Evolutionary conservation across 495 filamentous ascomycete species (phyloP).

Genomic region (Apodospora peruviana): DNA sequence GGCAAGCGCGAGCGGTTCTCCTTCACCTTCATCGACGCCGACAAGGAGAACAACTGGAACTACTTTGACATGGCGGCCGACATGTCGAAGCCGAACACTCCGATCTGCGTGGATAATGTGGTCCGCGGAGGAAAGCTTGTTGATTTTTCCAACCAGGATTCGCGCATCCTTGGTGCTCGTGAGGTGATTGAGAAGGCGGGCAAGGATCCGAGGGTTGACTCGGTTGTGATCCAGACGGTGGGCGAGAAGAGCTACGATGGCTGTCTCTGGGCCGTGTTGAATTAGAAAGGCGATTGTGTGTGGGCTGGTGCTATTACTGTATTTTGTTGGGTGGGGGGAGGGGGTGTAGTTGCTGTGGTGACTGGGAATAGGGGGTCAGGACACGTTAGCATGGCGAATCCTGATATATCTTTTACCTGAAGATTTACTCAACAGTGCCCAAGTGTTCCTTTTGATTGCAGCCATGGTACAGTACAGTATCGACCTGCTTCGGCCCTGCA

Average conservation of each 20-base stretch:
- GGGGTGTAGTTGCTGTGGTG: neutral
- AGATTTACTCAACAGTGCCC: too few relatives aligned
- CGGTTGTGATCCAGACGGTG: conserved; percentile 44
- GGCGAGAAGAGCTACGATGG: conserved; percentile 51
- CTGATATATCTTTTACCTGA: too few relatives aligned
- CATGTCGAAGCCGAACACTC: conserved; percentile 28
- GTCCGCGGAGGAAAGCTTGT: conserved; percentile 35
- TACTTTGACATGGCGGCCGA: conserved; percentile 44
- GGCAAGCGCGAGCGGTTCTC: conserved; percentile 42
- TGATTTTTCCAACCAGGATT: conserved; percentile 6
- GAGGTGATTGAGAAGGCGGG: conserved; percentile 41
- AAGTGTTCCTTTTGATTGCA: too few relatives aligned
- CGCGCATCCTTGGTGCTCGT: conserved; percentile 10
- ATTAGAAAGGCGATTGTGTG: conserved; percentile 19
- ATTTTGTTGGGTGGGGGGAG: neutral
- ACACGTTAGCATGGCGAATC: too few relatives aligned
- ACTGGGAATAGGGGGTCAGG: too few relatives aligned
- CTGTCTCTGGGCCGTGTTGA: conserved; percentile 31
- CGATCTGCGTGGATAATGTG: conserved; percentile 46
- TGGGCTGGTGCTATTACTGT: neutral
- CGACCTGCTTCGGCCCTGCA: too few relatives aligned
- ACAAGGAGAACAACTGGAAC: conserved; percentile 40
- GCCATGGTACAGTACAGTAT: too few relatives aligned
- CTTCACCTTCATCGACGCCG: conserved; percentile 50
- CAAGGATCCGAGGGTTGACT: conserved; percentile 39